Evolutionary conservation across 108 stramenopile species (phyloP), one percentile per base, ranked within the genome.

Genomic region (Nitzschia sp.): DNA sequence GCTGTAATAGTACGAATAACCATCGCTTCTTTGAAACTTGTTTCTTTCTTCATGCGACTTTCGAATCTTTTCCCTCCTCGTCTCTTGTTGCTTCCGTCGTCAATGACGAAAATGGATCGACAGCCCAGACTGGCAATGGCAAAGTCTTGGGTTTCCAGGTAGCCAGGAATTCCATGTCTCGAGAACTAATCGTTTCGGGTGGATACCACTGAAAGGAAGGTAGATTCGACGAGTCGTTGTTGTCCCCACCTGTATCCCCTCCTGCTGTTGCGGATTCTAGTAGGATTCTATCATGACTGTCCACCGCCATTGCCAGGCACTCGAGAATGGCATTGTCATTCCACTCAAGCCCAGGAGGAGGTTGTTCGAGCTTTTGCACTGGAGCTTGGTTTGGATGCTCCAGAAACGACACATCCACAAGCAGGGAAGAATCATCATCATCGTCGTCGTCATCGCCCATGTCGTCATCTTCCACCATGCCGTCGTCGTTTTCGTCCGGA

Each of bases 251-350:
- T 42, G 6, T 13, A 9, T 13, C 13, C 6, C 13, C 13, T 6
- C 38, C 30, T 38, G 59, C 9, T 61, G 15, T 42, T 61, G 59
- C 19, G 23, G 33, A 15, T 54, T 29, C 34, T 2, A 46, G 23
- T 21, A 9, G 26, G 6, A 25, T 29, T n/a, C 19, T 8, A 25
- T 66, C 54, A 55, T 67, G 66, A 1, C 23, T 19, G 25, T 33
- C 19, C 35, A 56, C 21, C 1, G 66, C 66, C 51, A 67, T 26
- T 17, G 54, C 17, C 17, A 48, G 55, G 35, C 66, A 67, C 21
- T 55, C 36, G 13, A 67, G 3, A 56, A 67, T 67, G 25, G 66
- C 66, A 48, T 48, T 32, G 4, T 67, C 66, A 4, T 67, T 55
- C 66, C 66, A 67, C 6, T 35, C 19, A 13, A 54, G 49, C 13